These are phyloP conservation scores for Athelia sp. DNA, from an alignment of 1,284 basidiomycete genomes.

Conservation along the genomic window DNA sequence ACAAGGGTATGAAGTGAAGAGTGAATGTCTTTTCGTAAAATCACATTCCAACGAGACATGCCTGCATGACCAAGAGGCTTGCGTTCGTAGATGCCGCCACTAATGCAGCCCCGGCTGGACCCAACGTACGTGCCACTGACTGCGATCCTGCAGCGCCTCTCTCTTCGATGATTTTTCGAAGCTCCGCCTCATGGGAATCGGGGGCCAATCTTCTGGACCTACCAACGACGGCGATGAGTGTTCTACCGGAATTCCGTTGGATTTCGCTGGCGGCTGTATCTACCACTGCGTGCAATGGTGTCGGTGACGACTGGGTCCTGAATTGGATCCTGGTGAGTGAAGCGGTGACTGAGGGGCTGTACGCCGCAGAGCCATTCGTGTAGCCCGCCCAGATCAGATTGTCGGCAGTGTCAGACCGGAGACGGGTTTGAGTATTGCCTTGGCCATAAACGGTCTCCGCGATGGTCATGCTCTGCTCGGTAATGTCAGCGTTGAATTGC, in stretches of 20 bases:
- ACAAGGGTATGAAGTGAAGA: too few species aligned
- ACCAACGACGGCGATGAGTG: conserved; percentile 64
- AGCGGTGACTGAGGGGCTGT: conserved; percentile 23
- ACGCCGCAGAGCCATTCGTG: conserved; percentile 22
- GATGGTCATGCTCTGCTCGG: conserved; percentile 33
- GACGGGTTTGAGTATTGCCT: conserved; percentile 53
- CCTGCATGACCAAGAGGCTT: conserved; percentile 62
- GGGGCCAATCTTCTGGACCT: conserved; percentile 68
- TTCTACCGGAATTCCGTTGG: conserved; percentile 20
- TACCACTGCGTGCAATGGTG: conserved; percentile 53
- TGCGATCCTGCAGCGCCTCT: conserved; percentile 32
- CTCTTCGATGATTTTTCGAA: conserved; percentile 42
- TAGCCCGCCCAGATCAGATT: conserved; percentile 62
- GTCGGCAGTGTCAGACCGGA: conserved; percentile 74
- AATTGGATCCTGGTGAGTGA: conserved; percentile 58
- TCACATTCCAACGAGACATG: conserved; percentile 19
- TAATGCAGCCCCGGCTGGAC: conserved; percentile 67
- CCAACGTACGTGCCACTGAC: conserved; percentile 61
- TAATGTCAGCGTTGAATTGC: too few species aligned
- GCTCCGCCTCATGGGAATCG: conserved; percentile 52
- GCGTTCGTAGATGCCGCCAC: conserved; percentile 47
- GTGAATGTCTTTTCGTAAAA: too few species aligned
- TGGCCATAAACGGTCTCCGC: conserved; percentile 43
- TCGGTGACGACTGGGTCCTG: conserved; percentile 34
- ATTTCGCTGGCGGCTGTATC: conserved; percentile 32